phyloP scores from a whole-genome alignment of 495 filamentous ascomycete genomes.

The Daldinia caldariorum region DNA sequence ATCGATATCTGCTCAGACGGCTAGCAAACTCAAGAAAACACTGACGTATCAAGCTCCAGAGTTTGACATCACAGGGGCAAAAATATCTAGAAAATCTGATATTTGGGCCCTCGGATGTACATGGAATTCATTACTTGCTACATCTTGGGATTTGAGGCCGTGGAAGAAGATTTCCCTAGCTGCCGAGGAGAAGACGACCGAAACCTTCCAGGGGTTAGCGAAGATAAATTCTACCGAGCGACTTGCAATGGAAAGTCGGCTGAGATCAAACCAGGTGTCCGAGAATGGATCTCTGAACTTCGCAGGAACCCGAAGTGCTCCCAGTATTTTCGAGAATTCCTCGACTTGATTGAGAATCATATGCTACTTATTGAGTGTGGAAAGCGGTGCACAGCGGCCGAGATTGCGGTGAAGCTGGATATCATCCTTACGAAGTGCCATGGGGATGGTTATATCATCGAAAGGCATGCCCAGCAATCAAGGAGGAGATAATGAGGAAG shows the following conservation, averaged over 20 bases:
- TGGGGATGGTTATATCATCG: neutral
- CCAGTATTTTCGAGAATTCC: slow-evolving; percentile 6
- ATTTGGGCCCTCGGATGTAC: slow-evolving; percentile 37
- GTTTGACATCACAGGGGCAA: slow-evolving; percentile 18
- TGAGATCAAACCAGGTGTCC: slow-evolving; percentile 14
- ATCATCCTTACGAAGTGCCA: neutral
- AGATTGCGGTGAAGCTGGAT: slow-evolving; percentile 3
- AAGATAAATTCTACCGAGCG: slow-evolving; percentile 26
- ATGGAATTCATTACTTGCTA: slow-evolving; percentile 30
- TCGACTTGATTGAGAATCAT: slow-evolving; percentile 5
- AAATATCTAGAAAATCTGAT: slow-evolving; percentile 30
- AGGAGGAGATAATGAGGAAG: neutral
- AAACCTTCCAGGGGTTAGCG: neutral
- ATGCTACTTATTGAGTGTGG: slow-evolving; percentile 19
- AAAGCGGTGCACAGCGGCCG: slow-evolving; percentile 8
- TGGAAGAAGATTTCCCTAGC: slow-evolving; percentile 22
- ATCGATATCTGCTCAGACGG: slow-evolving; percentile 25
- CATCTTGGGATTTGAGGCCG: slow-evolving; percentile 11
- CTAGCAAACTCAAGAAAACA: slow-evolving; percentile 18
- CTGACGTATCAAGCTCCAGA: slow-evolving; percentile 30
- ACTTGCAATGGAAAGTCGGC: neutral
- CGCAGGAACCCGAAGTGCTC: slow-evolving; percentile 10
- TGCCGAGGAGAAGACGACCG: slow-evolving; percentile 12
- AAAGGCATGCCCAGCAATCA: neutral
- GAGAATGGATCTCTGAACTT: slow-evolving; percentile 12